phyloP scores from a whole-genome alignment of 208 protist species.

The Leptomonas pyrrhocoris region DNA sequence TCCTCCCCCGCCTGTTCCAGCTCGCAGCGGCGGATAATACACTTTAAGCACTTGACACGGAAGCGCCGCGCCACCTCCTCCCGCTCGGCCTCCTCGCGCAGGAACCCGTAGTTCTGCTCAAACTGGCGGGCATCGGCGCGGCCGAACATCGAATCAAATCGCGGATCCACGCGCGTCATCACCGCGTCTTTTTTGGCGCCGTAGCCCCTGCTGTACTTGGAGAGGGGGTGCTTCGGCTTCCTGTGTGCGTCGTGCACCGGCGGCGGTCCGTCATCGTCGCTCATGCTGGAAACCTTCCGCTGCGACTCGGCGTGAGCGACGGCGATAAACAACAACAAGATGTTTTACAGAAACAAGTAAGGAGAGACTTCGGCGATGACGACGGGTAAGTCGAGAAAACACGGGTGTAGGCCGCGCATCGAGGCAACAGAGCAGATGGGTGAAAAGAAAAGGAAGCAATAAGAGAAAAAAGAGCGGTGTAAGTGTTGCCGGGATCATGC shows the following conservation, averaged over 20 bases:
- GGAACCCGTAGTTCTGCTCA: slow-evolving; percentile 82
- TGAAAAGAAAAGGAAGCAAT: no score
- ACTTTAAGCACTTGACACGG: slow-evolving; percentile 73
- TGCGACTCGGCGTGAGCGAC: no score
- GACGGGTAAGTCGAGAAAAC: no score
- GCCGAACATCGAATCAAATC: slow-evolving; percentile 77
- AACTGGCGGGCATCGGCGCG: slow-evolving; percentile 53
- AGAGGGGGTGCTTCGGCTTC: slow-evolving; percentile 30
- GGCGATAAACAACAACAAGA: no score
- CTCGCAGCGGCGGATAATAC: slow-evolving; percentile 67
- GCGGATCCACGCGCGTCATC: slow-evolving; percentile 56
- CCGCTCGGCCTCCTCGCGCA: slow-evolving; percentile 69
- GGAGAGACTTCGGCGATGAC: no score
- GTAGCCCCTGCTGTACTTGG: no score
- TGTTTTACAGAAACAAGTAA: no score
- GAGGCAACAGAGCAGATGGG: no score
- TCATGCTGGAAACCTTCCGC: neutral
- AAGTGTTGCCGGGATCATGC: no score
- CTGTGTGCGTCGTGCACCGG: slow-evolving; percentile 69
- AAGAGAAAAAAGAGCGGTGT: no score
- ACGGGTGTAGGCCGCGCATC: no score
- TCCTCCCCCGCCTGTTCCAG: slow-evolving; percentile 72
- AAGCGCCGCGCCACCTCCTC: slow-evolving; percentile 71
- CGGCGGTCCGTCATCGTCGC: slow-evolving; percentile 71
- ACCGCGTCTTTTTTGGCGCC: slow-evolving; percentile 1